Percentiles rank a stretch among this genome's conserved stretches.
Evolutionary conservation across 768 basidiomycete genomes (phyloP).

Genomic region (Megacollybia marginata): DNA sequence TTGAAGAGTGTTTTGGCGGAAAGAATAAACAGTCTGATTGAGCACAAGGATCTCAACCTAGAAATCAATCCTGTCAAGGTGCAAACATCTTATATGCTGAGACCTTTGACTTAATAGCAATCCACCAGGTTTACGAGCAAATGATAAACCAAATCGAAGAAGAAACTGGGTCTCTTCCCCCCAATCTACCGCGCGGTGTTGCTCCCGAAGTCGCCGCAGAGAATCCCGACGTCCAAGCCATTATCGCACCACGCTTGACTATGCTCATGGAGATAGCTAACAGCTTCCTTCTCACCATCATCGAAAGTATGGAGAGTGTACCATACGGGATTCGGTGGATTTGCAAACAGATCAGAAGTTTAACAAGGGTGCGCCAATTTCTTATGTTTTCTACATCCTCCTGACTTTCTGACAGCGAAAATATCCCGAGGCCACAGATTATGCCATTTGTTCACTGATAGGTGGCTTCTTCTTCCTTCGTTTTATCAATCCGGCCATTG

Average conservation of each 20-base stretch:
- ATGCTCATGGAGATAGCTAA: slow-evolving; percentile 99
- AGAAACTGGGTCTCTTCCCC: slow-evolving; percentile 87
- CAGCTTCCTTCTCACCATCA: slow-evolving; percentile 93
- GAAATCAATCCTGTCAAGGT: slow-evolving; percentile 99
- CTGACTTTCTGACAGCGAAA: slow-evolving; percentile 58
- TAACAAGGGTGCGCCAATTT: slow-evolving; percentile 69
- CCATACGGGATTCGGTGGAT: slow-evolving; percentile 99
- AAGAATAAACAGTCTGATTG: slow-evolving; percentile 96
- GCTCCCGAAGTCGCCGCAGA: slow-evolving; percentile 91
- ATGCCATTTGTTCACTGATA: slow-evolving; percentile 96
- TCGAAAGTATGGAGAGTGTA: slow-evolving; percentile 96
- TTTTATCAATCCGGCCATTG: slow-evolving; percentile 98
- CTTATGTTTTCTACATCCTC: slow-evolving; percentile 33
- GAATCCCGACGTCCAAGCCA: slow-evolving; percentile 93
- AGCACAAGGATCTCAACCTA: slow-evolving; percentile 98
- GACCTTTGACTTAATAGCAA: slow-evolving; percentile 1
- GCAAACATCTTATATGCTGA: background rate
- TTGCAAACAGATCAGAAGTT: slow-evolving; percentile 96
- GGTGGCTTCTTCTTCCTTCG: slow-evolving; percentile 99
- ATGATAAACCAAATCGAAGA: slow-evolving; percentile 99
- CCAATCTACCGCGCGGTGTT: slow-evolving; percentile 88
- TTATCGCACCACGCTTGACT: slow-evolving; percentile 92
- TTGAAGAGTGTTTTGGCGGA: slow-evolving; percentile 96
- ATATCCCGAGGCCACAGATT: slow-evolving; percentile 98
- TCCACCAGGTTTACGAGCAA: slow-evolving; percentile 88